Evolutionary conservation across 2,329 filamentous ascomycete genomes (phyloP).

Genomic region (Aquanectria penicillioides): DNA sequence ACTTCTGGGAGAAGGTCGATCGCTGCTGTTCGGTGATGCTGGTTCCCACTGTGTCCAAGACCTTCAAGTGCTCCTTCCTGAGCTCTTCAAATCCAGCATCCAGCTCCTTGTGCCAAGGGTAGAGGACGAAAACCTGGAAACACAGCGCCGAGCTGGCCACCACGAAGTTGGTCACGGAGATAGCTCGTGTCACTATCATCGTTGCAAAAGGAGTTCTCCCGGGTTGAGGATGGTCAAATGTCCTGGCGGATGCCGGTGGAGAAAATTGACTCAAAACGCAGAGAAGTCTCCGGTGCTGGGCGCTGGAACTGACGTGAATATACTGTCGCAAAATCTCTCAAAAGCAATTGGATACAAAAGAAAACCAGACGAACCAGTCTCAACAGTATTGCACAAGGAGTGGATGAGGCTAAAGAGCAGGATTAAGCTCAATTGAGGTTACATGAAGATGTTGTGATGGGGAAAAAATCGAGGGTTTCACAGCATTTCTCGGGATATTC

Average conservation of each 20-base stretch:
- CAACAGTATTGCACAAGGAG: too few relatives aligned
- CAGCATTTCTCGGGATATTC: constrained; percentile 12
- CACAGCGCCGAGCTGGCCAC: constrained; percentile 72
- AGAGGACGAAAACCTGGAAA: constrained; percentile 76
- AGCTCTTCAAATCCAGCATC: constrained; percentile 64
- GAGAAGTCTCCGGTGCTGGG: neutral
- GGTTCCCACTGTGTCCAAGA: constrained; percentile 43
- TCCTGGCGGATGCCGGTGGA: neutral
- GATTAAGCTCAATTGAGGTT: constrained; percentile 14
- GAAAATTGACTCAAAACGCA: too few relatives aligned
- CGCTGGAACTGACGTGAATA: neutral
- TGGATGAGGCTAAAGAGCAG: neutral
- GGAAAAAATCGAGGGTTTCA: constrained; percentile 1
- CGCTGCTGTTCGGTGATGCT: constrained; percentile 23
- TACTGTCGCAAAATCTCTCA: neutral
- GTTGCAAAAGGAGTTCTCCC: constrained; percentile 1
- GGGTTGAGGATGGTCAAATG: neutral
- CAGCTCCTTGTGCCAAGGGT: constrained; percentile 75
- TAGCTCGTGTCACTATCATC: constrained; percentile 41
- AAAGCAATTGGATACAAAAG: neutral
- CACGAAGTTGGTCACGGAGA: constrained; percentile 60
- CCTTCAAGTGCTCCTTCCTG: constrained; percentile 39
- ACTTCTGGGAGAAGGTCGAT: constrained; percentile 9
- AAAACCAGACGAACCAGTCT: too few relatives aligned
- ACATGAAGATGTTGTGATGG: constrained; percentile 8